These are phyloP conservation scores for Leccinum subtestaceum DNA, from an alignment of 768 basidiomycete species.

Conservation along the genomic window DNA sequence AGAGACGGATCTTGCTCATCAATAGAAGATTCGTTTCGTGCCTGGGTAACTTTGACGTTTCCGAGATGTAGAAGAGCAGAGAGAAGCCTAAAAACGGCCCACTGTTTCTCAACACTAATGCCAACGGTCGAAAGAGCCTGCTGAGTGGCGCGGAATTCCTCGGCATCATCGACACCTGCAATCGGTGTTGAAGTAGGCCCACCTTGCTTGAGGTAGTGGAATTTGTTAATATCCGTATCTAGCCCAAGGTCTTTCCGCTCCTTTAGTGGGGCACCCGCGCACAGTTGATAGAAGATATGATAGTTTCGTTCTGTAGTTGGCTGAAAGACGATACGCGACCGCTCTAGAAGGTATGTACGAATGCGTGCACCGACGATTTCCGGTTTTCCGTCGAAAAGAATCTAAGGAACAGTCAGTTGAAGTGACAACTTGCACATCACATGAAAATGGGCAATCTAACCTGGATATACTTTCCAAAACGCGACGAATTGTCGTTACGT, in stretches of 20 bases:
- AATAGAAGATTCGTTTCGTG: conserved; percentile 78
- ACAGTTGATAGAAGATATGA: conserved; percentile 99
- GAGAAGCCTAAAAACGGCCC: conserved; percentile 94
- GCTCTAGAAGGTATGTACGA: conserved; percentile 95
- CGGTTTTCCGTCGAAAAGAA: conserved; percentile 92
- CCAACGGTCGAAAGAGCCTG: conserved; percentile 96
- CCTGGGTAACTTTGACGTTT: conserved; percentile 86
- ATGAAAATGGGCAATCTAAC: conserved; percentile 29
- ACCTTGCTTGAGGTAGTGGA: conserved; percentile 91
- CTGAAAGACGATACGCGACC: conserved; percentile 96
- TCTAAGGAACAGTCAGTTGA: conserved; percentile 45
- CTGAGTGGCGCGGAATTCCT: conserved; percentile 92
- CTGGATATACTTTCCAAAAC: conserved; percentile 99
- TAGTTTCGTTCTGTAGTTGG: conserved; percentile 97
- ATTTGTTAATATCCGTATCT: conserved; percentile 80
- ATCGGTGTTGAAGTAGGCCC: conserved; percentile 87
- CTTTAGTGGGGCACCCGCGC: conserved; percentile 91
- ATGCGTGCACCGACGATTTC: conserved; percentile 99
- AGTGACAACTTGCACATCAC: neutral
- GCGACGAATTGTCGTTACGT: conserved; percentile 97
- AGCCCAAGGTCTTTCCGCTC: conserved; percentile 94
- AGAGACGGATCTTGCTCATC: conserved; percentile 82
- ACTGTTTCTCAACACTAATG: conserved; percentile 96
- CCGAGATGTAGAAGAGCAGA: conserved; percentile 96
- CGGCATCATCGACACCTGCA: conserved; percentile 89